Conservation (phyloP, 306 rosid species). For the Gastrolobium villosum region DNA sequence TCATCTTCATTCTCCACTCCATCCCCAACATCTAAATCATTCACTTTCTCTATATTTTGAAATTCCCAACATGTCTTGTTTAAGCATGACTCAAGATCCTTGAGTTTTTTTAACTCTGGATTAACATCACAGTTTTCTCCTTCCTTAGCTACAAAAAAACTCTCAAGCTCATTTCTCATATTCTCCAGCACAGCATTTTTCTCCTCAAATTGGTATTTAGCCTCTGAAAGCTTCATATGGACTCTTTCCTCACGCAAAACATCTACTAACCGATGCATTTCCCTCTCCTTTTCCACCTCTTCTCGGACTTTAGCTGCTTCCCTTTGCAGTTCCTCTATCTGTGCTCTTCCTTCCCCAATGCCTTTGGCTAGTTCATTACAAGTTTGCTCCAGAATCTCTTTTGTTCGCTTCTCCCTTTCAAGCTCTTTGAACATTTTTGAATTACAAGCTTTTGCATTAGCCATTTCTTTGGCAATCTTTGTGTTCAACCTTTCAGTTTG, state of each 20-base stretch:
- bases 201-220: slow-evolving; percentile 89
- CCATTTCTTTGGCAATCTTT: slow-evolving; percentile 82
- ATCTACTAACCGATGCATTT: slow-evolving; percentile 94
- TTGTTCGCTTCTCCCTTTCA: slow-evolving; percentile 85
- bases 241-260: slow-evolving; percentile 91
- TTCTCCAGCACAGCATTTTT: slow-evolving; percentile 80
- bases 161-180: slow-evolving; percentile 74
- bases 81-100: slow-evolving; percentile 79
- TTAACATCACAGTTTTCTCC: slow-evolving; percentile 56
- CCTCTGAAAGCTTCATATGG: slow-evolving; percentile 98
- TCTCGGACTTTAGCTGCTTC: slow-evolving; percentile 76
- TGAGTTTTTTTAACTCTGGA: slow-evolving; percentile 57
- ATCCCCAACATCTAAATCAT: slow-evolving; percentile 52
- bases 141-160: slow-evolving; percentile 60
- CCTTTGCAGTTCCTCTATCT: slow-evolving; percentile 81
- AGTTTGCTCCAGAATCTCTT: slow-evolving; percentile 82
- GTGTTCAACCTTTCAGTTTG: slow-evolving; percentile 85
- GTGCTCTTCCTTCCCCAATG: slow-evolving; percentile 84
- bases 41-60: slow-evolving; percentile 49
- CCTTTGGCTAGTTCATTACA: slow-evolving; percentile 86
- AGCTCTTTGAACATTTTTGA: slow-evolving; percentile 69
- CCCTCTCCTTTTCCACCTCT: slow-evolving; percentile 91
- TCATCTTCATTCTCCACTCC: slow-evolving; percentile 60
- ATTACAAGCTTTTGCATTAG: slow-evolving; percentile 62
- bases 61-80: slow-evolving; percentile 63